Conservation (phyloP, 1,284 basidiomycete species). For the Stereum hirsutum region DNA sequence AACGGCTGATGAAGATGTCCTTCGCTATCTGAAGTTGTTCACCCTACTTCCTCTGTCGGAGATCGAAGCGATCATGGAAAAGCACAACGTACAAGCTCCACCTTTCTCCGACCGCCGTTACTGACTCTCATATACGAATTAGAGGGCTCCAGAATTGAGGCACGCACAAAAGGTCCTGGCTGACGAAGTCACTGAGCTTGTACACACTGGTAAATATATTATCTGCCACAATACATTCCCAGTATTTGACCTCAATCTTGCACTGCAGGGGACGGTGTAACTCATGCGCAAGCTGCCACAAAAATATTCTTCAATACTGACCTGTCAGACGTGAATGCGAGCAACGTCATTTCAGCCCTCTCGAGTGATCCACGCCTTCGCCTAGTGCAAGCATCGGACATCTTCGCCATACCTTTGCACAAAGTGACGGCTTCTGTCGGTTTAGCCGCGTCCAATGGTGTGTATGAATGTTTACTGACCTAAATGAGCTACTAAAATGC, state of each 20-base stretch:
- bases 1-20: conserved; percentile 77
- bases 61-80: conserved; percentile 49
- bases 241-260: conserved; percentile 7
- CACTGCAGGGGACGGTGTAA: conserved; percentile 25
- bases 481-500: not conserved
- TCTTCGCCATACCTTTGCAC: conserved; percentile 38
- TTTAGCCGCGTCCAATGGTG: conserved; percentile 34
- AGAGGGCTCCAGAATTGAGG: conserved; percentile 51
- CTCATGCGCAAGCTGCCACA: conserved; percentile 51
- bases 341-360: conserved; percentile 47
- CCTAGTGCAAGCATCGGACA: conserved; percentile 29
- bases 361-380: conserved; percentile 50
- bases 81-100: conserved; percentile 42
- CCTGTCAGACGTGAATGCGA: conserved; percentile 31
- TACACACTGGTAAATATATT: conserved; percentile 62
- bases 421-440: conserved; percentile 47
- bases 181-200: conserved; percentile 80
- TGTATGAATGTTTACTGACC: conserved; percentile 31
- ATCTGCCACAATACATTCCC: not conserved
- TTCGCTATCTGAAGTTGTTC: conserved; percentile 74
- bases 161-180: conserved; percentile 77
- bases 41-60: conserved; percentile 64
- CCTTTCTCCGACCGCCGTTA: not conserved
- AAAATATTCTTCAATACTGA: conserved; percentile 51
- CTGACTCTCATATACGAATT: not conserved